Conservation (phyloP, 208 protist genomes). For the Endotrypanum monterogeii region DNA sequence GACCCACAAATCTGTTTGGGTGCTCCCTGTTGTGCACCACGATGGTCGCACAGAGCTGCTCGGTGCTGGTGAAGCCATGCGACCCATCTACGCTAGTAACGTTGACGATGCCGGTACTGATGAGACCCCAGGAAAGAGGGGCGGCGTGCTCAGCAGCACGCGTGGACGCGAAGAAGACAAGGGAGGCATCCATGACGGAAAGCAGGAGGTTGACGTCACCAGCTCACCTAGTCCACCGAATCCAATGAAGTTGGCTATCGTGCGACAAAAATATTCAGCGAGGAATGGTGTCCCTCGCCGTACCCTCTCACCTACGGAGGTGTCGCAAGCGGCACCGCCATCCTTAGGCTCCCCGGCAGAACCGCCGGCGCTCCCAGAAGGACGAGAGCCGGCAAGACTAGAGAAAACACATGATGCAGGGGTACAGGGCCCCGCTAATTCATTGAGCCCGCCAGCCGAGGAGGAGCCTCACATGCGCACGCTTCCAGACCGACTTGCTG, state of each 20-base stretch:
- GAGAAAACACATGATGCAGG: constrained; percentile 15
- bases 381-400: constrained; percentile 16
- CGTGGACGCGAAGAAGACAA: neutral
- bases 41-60: constrained; percentile 30
- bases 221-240: neutral
- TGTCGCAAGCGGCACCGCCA: neutral
- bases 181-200: neutral
- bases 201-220: neutral
- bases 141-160: neutral
- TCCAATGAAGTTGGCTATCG: too few species aligned
- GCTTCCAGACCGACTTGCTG: constrained; percentile 46
- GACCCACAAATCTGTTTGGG: constrained; percentile 51
- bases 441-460: neutral
- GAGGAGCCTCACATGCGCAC: neutral
- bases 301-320: neutral
- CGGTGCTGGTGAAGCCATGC: constrained; percentile 28
- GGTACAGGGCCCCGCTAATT: neutral
- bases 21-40: constrained; percentile 50
- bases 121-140: neutral
- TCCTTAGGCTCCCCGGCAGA: neutral
- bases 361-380: neutral
- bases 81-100: constrained; percentile 5
- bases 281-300: neutral
- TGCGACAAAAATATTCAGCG: neutral
- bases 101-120: neutral